phyloP scores from a whole-genome alignment of 495 filamentous ascomycete genomes.

The Hypoxylon subgilvum region DNA sequence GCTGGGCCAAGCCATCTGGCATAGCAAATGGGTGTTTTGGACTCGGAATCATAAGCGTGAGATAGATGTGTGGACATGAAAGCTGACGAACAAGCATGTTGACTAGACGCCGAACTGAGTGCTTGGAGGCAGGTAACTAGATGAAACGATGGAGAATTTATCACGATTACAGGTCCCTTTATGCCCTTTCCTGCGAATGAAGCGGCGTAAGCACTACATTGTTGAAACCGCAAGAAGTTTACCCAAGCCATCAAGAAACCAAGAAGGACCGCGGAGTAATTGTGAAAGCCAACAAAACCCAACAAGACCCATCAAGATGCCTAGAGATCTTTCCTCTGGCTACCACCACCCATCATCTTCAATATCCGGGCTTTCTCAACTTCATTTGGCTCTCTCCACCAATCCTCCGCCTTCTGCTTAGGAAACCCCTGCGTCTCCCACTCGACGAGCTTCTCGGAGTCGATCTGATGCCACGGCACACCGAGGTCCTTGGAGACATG shows the following conservation, averaged over 20 bases:
- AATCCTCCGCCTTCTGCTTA: conserved; percentile 39
- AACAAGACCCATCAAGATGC: no score
- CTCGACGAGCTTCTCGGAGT: conserved; percentile 34
- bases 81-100: conserved; percentile 10
- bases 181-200: no score
- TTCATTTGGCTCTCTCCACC: conserved; percentile 27
- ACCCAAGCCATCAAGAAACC: no score
- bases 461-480: conserved; percentile 43
- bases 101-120: conserved; percentile 31
- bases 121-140: neutral
- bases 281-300: no score
- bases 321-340: conserved; percentile 24
- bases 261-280: no score
- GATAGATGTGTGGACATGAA: conserved; percentile 24
- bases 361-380: conserved; percentile 12
- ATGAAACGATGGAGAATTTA: neutral
- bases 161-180: no score
- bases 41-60: conserved; percentile 34
- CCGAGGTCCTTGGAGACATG: conserved; percentile 45
- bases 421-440: conserved; percentile 43
- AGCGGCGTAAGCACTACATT: no score
- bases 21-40: no score
- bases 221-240: no score
- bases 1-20: neutral
- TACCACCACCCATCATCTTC: conserved; percentile 23